Evolutionary conservation across 495 filamentous ascomycete species (phyloP).

Genomic region (Amorphotheca resinae): DNA sequence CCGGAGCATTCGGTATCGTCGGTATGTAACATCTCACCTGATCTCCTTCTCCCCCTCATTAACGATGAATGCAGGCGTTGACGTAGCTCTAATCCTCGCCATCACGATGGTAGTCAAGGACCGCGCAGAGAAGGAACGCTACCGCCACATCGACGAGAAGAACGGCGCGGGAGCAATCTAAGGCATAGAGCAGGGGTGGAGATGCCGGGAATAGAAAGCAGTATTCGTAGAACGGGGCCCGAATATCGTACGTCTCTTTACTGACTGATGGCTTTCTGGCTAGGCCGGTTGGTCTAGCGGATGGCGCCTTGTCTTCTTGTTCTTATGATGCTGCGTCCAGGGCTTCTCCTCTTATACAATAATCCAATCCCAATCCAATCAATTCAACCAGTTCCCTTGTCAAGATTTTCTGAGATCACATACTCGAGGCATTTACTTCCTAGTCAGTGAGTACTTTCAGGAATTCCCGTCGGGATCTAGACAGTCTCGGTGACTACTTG

Average conservation of each 20-base stretch:
- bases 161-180: constrained; percentile 27
- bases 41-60: constrained; percentile 6
- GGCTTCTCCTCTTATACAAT: too few species aligned
- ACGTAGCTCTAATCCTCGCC: constrained; percentile 43
- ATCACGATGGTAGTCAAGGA: constrained; percentile 60
- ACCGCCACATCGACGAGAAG: constrained; percentile 64
- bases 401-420: too few species aligned
- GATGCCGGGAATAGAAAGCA: too few species aligned
- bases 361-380: too few species aligned
- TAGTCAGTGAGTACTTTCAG: too few species aligned
- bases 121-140: constrained; percentile 58
- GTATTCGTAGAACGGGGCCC: neutral
- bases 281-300: neutral
- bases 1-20: constrained; percentile 62
- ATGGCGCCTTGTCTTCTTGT: neutral
- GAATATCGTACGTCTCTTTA: neutral
- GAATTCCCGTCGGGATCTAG: too few species aligned
- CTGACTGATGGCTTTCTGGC: neutral
- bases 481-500: too few species aligned
- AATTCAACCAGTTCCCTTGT: too few species aligned
- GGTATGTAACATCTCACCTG: constrained; percentile 22
- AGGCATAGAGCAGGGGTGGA: neutral
- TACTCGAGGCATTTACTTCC: too few species aligned
- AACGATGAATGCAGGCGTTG: neutral
- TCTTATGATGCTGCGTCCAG: too few species aligned